phyloP scores from a whole-genome alignment of 1,139 yeast species.

The Keqinozyma sinolaborantium region DNA sequence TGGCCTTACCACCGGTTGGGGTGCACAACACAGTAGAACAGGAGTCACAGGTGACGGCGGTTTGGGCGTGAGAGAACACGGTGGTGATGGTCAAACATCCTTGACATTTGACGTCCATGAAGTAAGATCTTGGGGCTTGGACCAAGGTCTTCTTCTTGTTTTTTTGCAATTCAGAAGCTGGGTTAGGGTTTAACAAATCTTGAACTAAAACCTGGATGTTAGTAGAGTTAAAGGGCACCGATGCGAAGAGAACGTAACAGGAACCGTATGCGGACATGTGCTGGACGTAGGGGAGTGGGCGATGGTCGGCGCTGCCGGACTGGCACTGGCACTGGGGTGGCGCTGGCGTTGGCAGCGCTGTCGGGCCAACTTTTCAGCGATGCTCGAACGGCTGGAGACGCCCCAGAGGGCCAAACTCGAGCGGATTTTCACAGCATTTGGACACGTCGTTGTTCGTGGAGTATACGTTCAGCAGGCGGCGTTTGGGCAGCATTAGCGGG shows the following conservation, averaged over 20 bases:
- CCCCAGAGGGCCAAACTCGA: no score
- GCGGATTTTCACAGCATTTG: no score
- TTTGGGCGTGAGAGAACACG: conserved; percentile 99
- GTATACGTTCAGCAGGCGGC: no score
- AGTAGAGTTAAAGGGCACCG: no score
- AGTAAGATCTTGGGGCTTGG: conserved; percentile 97
- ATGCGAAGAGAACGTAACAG: no score
- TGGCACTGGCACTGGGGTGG: conserved; percentile 21
- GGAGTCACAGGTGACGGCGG: conserved; percentile 98
- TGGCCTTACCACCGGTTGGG: conserved; percentile 99
- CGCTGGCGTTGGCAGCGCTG: conserved; percentile 13
- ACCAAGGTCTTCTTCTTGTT: conserved; percentile 98
- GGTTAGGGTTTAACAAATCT: conserved; percentile 97
- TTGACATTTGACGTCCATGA: conserved; percentile 99
- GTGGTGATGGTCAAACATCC: conserved; percentile 99
- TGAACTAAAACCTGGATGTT: conserved; percentile 78
- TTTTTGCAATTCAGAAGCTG: conserved; percentile 94
- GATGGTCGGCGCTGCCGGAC: no score
- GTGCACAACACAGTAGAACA: conserved; percentile 98
- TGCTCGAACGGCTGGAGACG: no score
- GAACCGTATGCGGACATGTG: no score
- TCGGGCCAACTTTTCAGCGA: no score
- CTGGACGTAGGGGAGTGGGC: no score
- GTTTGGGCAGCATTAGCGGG: no score
- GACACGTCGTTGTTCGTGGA: no score